These are phyloP conservation scores for Macrolepiota dolichaula DNA, from an alignment of 768 basidiomycete species.

Conservation along the genomic window DNA sequence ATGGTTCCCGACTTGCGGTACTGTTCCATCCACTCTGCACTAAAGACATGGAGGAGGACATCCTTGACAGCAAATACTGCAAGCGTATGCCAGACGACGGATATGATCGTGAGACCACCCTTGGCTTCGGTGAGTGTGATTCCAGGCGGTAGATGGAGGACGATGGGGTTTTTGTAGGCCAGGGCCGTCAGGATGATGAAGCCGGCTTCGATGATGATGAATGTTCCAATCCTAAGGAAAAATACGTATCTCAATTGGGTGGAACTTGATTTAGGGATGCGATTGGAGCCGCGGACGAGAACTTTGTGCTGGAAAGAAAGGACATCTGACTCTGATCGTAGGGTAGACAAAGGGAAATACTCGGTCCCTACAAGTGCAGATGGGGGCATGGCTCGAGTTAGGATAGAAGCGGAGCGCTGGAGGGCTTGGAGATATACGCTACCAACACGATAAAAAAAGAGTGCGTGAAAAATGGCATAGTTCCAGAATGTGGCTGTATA, in stretches of 20 bases:
- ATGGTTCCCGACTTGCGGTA: background rate
- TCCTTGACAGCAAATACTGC: background rate
- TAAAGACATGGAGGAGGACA: conserved; percentile 2
- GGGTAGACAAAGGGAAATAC: background rate
- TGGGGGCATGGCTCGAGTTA: background rate
- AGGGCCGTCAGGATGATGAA: background rate
- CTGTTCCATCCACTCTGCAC: conserved; percentile 5
- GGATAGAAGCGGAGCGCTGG: background rate
- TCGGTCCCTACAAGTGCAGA: background rate
- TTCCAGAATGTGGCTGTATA: no score
- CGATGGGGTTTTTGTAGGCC: background rate
- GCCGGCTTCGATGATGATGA: background rate
- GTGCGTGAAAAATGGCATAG: background rate
- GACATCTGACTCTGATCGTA: background rate
- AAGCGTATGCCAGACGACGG: conserved; percentile 3
- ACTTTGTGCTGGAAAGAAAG: background rate
- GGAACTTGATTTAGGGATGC: background rate
- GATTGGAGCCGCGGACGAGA: background rate
- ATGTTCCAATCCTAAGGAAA: background rate
- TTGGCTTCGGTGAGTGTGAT: conserved; percentile 3
- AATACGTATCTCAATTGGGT: background rate
- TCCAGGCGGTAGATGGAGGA: background rate
- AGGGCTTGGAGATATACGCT: background rate
- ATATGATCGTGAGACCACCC: background rate
- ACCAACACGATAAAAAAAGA: background rate